Evolutionary conservation across 2,329 filamentous ascomycete species (phyloP), one percentile per base, ranked within the genome.

Genomic region (Trichophyton benhamiae): DNA sequence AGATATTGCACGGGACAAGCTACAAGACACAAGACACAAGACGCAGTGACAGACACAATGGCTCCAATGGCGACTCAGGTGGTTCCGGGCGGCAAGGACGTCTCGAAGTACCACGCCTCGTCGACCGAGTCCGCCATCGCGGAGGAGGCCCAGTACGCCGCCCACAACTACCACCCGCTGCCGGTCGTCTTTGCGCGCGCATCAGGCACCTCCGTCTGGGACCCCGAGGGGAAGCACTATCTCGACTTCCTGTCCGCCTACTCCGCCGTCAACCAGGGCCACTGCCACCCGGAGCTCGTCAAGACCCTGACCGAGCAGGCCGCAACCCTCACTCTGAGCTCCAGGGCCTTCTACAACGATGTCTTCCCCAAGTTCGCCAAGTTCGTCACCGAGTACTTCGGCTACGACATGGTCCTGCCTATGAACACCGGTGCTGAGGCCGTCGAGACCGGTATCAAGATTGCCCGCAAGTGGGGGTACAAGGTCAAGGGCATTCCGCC

Each of bases 351-450:
- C 79, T 87, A 97, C 82, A 99, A 97, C 74, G 92, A 97, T 79
- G 94, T 97, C 65, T 97, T 97, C 78, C 92, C 92, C 62, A 86
- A 87, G 66, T 97, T 95, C 81, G 92, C 92, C 5, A 87, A 96
- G 77, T 96, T 94, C 77, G 87, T 96, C 65, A 91, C 89, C 68
- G 77, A 84, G 67, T 86, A 89, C 72, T 96, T 96, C 74, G 91
- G 90, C 64, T 97, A 95, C 73, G 92, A 97, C 76, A 96, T 96
- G 92, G 90, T 96, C 38, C 77, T 97, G 74, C 92, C 92, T 66
- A 96, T 97, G 91, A 96, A 96, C 80, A 97, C 92, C 1, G 92
- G 92, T 63, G 92, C 92, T 22, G 92, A 97, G 77, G 92, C 92
- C 7, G 91, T 96, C 41, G 92, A 97, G 81, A 96, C 92, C 0